Evolutionary conservation across 2,329 filamentous ascomycete species (phyloP).

Genomic region (Botrytis deweyae): DNA sequence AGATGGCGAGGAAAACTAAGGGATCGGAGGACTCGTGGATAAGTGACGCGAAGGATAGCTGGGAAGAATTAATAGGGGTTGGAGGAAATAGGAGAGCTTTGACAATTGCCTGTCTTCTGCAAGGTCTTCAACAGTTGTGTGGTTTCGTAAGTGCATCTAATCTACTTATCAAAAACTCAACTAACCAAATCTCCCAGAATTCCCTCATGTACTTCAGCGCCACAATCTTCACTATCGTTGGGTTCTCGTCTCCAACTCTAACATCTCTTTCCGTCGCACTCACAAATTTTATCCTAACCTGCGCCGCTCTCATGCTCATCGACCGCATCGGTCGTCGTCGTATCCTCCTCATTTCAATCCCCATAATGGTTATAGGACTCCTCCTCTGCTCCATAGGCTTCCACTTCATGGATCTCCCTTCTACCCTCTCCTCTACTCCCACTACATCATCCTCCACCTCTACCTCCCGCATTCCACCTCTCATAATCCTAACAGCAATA

Average conservation of each 20-base stretch:
- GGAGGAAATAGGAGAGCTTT: slow-evolving; percentile 71
- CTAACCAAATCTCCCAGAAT: slow-evolving; percentile 53
- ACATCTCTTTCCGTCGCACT: slow-evolving; percentile 77
- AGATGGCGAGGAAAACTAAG: slow-evolving; percentile 30
- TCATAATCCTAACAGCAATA: slow-evolving; percentile 69
- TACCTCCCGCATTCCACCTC: slow-evolving; percentile 43
- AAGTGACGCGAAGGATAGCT: slow-evolving; percentile 42
- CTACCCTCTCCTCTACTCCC: slow-evolving; percentile 25
- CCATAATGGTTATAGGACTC: slow-evolving; percentile 77
- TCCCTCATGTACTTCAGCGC: slow-evolving; percentile 91
- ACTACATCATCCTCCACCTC: slow-evolving; percentile 23
- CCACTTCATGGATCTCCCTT: slow-evolving; percentile 49
- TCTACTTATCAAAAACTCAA: background rate
- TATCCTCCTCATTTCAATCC: slow-evolving; percentile 79
- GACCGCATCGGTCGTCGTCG: slow-evolving; percentile 76
- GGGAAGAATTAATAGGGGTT: slow-evolving; percentile 55
- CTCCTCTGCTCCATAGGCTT: slow-evolving; percentile 72
- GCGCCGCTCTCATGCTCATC: slow-evolving; percentile 73
- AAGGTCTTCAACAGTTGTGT: slow-evolving; percentile 84
- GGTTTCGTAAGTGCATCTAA: slow-evolving; percentile 61
- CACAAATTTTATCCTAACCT: slow-evolving; percentile 79
- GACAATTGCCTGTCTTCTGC: slow-evolving; percentile 80
- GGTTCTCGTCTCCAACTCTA: slow-evolving; percentile 75
- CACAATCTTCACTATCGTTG: slow-evolving; percentile 75
- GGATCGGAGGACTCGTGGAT: slow-evolving; percentile 29